A percentile compares a stretch with the other conserved stretches of the same genome.
Evolutionary conservation across 192 early-diverging fungal genomes (phyloP).

Genomic region (Coemansia aciculifera): DNA sequence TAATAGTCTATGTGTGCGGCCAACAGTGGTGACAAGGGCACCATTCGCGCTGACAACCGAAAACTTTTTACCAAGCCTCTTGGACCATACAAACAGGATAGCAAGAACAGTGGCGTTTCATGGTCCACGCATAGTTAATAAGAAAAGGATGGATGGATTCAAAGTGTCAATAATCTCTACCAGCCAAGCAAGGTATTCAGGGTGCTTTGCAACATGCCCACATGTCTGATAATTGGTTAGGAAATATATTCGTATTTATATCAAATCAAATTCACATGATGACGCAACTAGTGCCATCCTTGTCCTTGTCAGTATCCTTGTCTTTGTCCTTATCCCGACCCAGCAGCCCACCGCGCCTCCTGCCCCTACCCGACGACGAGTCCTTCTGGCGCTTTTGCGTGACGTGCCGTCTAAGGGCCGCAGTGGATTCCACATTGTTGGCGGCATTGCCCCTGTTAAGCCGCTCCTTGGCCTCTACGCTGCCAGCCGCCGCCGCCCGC

Average conservation of each 20-base stretch:
- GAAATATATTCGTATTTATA: neutral
- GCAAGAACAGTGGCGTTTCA: too few relatives aligned
- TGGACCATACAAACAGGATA: too few relatives aligned
- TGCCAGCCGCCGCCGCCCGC: slow-evolving; percentile 62
- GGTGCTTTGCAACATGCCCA: too few relatives aligned
- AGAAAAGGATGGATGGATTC: too few relatives aligned
- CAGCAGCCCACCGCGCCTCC: slow-evolving; percentile 32
- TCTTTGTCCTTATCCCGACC: slow-evolving; percentile 29
- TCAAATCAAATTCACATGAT: slow-evolving; percentile 28
- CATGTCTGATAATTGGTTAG: neutral
- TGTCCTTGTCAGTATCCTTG: slow-evolving; percentile 32
- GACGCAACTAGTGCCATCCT: slow-evolving; percentile 42
- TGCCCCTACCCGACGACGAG: slow-evolving; percentile 22
- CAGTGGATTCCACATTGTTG: slow-evolving; percentile 30
- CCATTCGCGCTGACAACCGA: too few relatives aligned
- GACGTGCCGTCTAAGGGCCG: slow-evolving; percentile 50
- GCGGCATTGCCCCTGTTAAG: slow-evolving; percentile 36
- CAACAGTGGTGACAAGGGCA: too few relatives aligned
- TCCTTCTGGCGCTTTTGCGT: slow-evolving; percentile 58
- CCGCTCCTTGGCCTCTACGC: slow-evolving; percentile 53
- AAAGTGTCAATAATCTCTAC: too few relatives aligned
- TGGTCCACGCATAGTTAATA: too few relatives aligned
- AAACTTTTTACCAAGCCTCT: too few relatives aligned
- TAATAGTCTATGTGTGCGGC: too few relatives aligned
- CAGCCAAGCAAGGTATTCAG: too few relatives aligned